phyloP scores from a whole-genome alignment of 2,329 filamentous ascomycete genomes.

The Nakataea oryzae region DNA sequence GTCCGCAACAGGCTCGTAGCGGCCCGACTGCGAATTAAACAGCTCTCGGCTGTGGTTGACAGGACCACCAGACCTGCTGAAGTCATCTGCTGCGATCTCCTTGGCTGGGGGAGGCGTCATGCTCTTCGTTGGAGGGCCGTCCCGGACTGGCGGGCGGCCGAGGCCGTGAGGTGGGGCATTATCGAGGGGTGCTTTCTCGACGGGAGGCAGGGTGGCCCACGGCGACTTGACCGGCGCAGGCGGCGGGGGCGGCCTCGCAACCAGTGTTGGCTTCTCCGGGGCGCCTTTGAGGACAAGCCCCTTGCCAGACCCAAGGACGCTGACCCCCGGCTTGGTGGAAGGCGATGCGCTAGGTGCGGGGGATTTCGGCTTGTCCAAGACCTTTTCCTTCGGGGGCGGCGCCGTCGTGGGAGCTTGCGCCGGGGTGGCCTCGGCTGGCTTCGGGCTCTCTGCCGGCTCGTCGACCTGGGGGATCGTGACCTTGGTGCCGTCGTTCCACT shows the following conservation, averaged over 20 bases:
- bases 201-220: conserved; percentile 78
- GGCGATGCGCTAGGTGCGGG: conserved; percentile 28
- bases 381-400: conserved; percentile 15
- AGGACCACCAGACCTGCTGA: conserved; percentile 63
- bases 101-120: conserved; percentile 49
- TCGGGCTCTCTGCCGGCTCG: conserved; percentile 20
- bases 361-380: conserved; percentile 33
- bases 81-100: conserved; percentile 90
- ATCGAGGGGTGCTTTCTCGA: conserved; percentile 72
- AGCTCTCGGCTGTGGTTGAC: conserved; percentile 60
- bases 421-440: conserved; percentile 11
- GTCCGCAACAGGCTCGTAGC: conserved; percentile 81
- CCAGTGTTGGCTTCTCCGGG: conserved; percentile 60
- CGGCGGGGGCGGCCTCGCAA: conserved; percentile 58
- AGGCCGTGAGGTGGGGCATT: conserved; percentile 19
- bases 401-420: conserved; percentile 9
- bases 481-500: conserved; percentile 83
- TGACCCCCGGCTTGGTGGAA: conserved; percentile 27
- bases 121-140: conserved; percentile 30
- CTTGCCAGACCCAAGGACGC: conserved; percentile 40
- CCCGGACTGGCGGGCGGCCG: conserved; percentile 29
- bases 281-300: conserved; percentile 57
- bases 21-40: conserved; percentile 90
- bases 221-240: conserved; percentile 75
- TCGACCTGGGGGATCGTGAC: conserved; percentile 59